Evolutionary conservation across 805 yeast genomes (phyloP), one percentile per base, ranked within the genome.

Genomic region (Hanseniaspora pseudoguilliermondii): DNA sequence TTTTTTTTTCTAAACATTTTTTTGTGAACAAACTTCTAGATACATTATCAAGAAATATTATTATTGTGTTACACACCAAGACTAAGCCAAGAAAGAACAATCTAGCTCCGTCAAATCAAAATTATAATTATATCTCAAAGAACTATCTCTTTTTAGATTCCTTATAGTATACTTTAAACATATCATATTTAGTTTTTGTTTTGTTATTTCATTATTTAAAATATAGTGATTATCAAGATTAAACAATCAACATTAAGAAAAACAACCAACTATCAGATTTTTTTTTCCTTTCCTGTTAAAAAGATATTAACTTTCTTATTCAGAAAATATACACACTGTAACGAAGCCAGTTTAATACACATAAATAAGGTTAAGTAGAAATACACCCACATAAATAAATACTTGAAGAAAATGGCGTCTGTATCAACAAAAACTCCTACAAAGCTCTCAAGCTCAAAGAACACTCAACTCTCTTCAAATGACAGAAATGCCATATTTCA

Each of bases 21-120:
- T 38, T 18, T 32, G 40, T 27, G 44, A 35, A 36, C 35, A 32
- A 32, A 32, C 35, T 29, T 32, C 35, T 32, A 13, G 13, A 38
- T 29, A 42, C 18, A 64, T 47, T 29, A n/a, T 63, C 73, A 47
- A 68, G 71, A 48, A 72, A 72, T 59, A 62, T 65, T 46, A 74
- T 72, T 25, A 58, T 34, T 65, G 72, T 0, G 75, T 76, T 2
- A 73, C 70, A 49, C n/a, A 67, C 64, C 50, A 70, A 66, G 3
- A 69, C 71, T 58, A 40, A 40, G 27, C 9, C 29, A 40, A 10
- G 21, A 21, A 40, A 9, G 16, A 20, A 5, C 18, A 47, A 9
- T 7, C 25, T 2, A 46, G 35, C 5, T 32, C 7, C 15, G 5
- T 10, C 11, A 32, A 4, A 32, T 32, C 2, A 11, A 5, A 11